Percentiles rank a stretch among this genome's conserved stretches.
These are phyloP conservation scores for Ogataea corticis DNA, from an alignment of 805 yeast genomes.

Conservation along the genomic window DNA sequence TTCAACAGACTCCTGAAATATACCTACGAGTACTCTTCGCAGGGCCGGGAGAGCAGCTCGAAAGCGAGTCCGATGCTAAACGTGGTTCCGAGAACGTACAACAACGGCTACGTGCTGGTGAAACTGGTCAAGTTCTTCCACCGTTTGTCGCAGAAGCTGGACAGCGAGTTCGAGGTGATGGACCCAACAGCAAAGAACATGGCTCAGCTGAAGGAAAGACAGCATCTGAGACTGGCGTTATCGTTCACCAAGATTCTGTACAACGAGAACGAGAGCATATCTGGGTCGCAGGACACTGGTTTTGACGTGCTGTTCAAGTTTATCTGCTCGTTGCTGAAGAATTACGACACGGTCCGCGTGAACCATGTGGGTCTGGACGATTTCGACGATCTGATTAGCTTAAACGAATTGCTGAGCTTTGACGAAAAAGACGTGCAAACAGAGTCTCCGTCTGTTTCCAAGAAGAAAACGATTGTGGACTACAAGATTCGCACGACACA, in stretches of 20 bases:
- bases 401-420: conserved; percentile 28
- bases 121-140: conserved; percentile 41
- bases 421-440: conserved; percentile 13
- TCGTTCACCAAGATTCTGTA: conserved; percentile 35
- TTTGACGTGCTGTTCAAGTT: conserved; percentile 36
- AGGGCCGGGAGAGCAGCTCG: neutral
- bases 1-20: conserved; percentile 21
- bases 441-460: conserved; percentile 10
- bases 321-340: conserved; percentile 23
- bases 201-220: conserved; percentile 26
- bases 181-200: conserved; percentile 27
- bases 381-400: conserved; percentile 26
- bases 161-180: conserved; percentile 25
- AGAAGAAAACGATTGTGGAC: conserved; percentile 2
- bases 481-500: conserved; percentile 14
- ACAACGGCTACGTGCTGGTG: conserved; percentile 42
- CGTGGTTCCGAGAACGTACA: conserved; percentile 19
- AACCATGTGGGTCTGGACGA: conserved; percentile 19
- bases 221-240: conserved; percentile 31
- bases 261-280: conserved; percentile 17
- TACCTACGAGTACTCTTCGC: conserved; percentile 13
- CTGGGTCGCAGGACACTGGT: conserved; percentile 27
- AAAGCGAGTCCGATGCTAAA: conserved; percentile 12
- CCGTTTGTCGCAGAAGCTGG: conserved; percentile 25
- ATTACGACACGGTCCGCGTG: conserved; percentile 23